Evolutionary conservation across 257 asterid species (phyloP), one percentile per base, ranked within the genome.

Genomic region (Fraxinus excelsior): DNA sequence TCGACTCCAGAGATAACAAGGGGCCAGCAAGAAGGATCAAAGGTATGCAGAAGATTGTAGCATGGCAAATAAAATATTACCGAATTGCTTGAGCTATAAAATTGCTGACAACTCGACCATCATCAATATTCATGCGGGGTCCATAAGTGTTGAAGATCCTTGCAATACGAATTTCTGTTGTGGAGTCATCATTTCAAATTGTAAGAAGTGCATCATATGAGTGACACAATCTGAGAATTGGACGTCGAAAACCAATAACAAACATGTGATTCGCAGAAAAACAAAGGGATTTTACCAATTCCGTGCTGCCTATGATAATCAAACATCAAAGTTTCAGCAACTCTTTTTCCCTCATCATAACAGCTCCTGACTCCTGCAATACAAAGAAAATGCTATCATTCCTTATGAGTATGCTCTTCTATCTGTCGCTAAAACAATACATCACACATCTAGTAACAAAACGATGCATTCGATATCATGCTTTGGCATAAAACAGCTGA

Each of bases 261-360:
- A 31, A 66, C 0, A 68, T 28, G 67, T 62, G 76, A 62, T 62
- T 62, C 23, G 46, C 28, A 14, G 34, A 7, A 26, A 72, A 37
- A 76, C 11, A 62, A 71, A 44, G 67, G 13, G 13, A 7, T 4
- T 46, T 75, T 85, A 94, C 98, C 98, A 13, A 94, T 85, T 77
- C 98, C 98, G 49, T 94, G 98, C 77, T 94, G 98, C 84, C 98
- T 88, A 69, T 94, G 98, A 81, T 94, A 94, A 85, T 92, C 98
- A 77, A 94, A 92, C 97, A 92, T 94, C 93, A 94, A 82, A 68
- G 98, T 94, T 84, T 94, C 98, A n/a, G 98, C 98, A 2, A 92
- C 97, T 82, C 98, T 82, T 80, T 94, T 94, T 58, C 98, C 98
- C 84, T 94, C 97, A 23, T 94, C 98, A 34, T 94, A 94, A 81